Conservation (phyloP, 306 rosid species). For the Sindora glabra region DNA sequence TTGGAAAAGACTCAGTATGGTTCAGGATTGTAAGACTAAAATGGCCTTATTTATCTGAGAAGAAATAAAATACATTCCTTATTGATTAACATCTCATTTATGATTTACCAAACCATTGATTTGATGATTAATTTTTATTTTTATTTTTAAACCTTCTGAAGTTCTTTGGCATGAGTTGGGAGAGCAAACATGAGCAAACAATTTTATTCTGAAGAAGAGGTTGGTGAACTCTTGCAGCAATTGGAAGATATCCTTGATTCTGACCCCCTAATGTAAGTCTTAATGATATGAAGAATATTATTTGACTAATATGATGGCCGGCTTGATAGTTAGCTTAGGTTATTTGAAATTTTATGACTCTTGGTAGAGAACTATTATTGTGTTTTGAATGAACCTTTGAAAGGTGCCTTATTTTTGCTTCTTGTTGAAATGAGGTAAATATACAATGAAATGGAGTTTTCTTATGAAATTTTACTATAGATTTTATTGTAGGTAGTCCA, state of each 20-base stretch:
- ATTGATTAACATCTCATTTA: too few relatives aligned
- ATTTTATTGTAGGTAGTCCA: neutral
- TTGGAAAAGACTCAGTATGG: too few relatives aligned
- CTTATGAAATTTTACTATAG: neutral
- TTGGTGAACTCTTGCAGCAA: constrained; percentile 40
- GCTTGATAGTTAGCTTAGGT: neutral
- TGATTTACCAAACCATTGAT: too few relatives aligned
- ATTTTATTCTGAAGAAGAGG: constrained; percentile 14
- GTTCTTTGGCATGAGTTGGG: neutral
- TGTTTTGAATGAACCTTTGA: neutral
- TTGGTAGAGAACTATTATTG: neutral
- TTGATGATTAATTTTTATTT: neutral
- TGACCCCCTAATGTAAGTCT: constrained; percentile 64
- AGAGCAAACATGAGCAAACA: constrained; percentile 27
- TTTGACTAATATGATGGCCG: neutral
- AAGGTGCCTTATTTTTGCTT: neutral
- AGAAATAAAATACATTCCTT: too few relatives aligned
- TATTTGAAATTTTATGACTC: neutral
- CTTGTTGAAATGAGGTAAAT: neutral
- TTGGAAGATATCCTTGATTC: constrained; percentile 61
- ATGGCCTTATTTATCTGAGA: too few relatives aligned
- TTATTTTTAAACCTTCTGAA: neutral
- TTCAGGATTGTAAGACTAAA: too few relatives aligned
- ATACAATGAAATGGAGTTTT: neutral
- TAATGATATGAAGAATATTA: neutral